Conservation (phyloP, 345 rosid genomes). For the Cardiospermum halicacabum region DNA sequence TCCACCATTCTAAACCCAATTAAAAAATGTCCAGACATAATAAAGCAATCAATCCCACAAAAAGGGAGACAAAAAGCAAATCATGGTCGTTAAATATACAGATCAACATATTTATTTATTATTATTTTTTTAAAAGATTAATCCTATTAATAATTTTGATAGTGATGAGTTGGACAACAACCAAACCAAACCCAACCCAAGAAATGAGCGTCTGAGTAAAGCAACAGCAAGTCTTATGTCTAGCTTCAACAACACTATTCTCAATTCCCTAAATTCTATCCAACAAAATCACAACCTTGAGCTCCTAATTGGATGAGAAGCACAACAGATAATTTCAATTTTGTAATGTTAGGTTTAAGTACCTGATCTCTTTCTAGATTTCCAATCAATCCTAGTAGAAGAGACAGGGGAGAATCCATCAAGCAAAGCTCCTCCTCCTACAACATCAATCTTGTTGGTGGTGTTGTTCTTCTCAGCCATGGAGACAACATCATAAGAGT, state of each 20-base stretch:
- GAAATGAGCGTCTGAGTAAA: too few relatives aligned
- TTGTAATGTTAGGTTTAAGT: too few relatives aligned
- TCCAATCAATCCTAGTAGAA: slow-evolving; percentile 68
- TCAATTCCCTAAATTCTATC: background rate
- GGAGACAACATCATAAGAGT: slow-evolving; percentile 3
- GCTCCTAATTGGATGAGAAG: background rate
- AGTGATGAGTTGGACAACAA: slow-evolving; percentile 6
- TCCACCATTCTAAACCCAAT: too few relatives aligned
- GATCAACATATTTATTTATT: too few relatives aligned
- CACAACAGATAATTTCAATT: too few relatives aligned
- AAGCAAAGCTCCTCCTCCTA: slow-evolving; percentile 39
- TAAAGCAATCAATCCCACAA: too few relatives aligned
- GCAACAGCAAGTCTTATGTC: too few relatives aligned
- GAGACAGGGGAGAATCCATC: slow-evolving; percentile 68
- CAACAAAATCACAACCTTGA: background rate
- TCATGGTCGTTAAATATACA: too few relatives aligned
- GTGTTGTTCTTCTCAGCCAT: background rate
- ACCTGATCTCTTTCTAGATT: slow-evolving; percentile 80
- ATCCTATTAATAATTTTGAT: background rate
- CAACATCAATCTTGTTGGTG: slow-evolving; percentile 27
- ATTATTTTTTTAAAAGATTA: too few relatives aligned
- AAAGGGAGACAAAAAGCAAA: too few relatives aligned
- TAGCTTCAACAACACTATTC: background rate
- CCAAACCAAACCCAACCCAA: slow-evolving; percentile 4
- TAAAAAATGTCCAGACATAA: too few relatives aligned